These are phyloP conservation scores for Xenosphaeropsis pyriputrescens DNA, from an alignment of 2,329 filamentous ascomycete genomes.

Conservation along the genomic window DNA sequence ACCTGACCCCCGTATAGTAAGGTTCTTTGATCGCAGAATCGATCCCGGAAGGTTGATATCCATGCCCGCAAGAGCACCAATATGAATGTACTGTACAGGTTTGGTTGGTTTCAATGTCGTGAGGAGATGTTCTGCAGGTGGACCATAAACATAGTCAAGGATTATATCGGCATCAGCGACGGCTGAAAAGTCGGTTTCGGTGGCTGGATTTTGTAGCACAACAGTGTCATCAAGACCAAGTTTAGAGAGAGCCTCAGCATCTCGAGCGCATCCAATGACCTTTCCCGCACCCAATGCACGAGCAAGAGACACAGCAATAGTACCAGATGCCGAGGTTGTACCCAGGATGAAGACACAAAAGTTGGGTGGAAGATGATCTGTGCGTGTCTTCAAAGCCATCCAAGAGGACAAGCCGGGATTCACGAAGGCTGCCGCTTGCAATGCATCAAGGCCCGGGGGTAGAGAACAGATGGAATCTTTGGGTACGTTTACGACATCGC, in stretches of 20 bases:
- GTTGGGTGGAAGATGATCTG: conserved; percentile 20
- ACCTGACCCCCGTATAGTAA: conserved; percentile 30
- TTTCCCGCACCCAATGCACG: conserved; percentile 30
- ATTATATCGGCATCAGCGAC: conserved; percentile 34
- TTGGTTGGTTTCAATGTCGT: conserved; percentile 22
- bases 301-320: conserved; percentile 31
- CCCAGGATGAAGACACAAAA: conserved; percentile 37
- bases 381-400: conserved; percentile 37
- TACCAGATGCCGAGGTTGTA: conserved; percentile 35
- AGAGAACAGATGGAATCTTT: conserved; percentile 23
- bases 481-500: conserved; percentile 32
- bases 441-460: conserved; percentile 27
- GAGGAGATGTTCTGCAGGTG: conserved; percentile 25
- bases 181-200: conserved; percentile 29
- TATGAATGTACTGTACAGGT: conserved; percentile 36
- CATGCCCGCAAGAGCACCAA: conserved; percentile 27
- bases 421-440: conserved; percentile 33
- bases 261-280: conserved; percentile 35
- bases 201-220: conserved; percentile 22
- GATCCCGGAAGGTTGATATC: conserved; percentile 17
- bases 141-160: conserved; percentile 41
- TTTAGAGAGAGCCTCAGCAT: conserved; percentile 23
- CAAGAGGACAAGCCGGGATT: conserved; percentile 41
- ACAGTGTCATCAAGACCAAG: conserved; percentile 31
- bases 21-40: conserved; percentile 30